Evolutionary conservation across 2,329 filamentous ascomycete species (phyloP).

Genomic region (Hymenoscyphus infarciens): DNA sequence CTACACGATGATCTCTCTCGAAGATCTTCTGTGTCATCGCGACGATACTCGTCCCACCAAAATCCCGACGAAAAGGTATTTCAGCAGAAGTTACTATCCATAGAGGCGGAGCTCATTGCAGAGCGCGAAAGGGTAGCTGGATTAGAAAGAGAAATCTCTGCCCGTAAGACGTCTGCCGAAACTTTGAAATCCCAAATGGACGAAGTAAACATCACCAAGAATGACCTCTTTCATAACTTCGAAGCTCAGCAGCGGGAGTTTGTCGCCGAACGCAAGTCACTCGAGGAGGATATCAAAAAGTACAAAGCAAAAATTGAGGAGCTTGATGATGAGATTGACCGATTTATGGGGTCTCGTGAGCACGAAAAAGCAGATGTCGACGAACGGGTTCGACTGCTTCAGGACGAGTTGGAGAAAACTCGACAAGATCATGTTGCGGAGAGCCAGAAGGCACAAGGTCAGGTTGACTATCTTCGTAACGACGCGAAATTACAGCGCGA

Average conservation of each 20-base stretch:
- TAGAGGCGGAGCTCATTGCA: slow-evolving; percentile 74
- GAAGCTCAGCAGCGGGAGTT: slow-evolving; percentile 90
- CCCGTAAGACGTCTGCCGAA: slow-evolving; percentile 53
- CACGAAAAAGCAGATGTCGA: slow-evolving; percentile 72
- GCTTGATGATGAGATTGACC: slow-evolving; percentile 86
- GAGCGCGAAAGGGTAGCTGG: slow-evolving; percentile 66
- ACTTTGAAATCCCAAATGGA: slow-evolving; percentile 68
- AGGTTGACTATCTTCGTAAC: slow-evolving; percentile 60
- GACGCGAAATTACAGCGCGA: slow-evolving; percentile 58
- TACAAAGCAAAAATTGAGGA: slow-evolving; percentile 80
- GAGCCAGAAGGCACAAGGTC: slow-evolving; percentile 54
- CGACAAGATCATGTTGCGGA: slow-evolving; percentile 56
- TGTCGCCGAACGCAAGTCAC: slow-evolving; percentile 73
- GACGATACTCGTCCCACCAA: slow-evolving; percentile 59
- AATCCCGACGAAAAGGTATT: slow-evolving; percentile 57
- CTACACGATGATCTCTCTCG: slow-evolving; percentile 46
- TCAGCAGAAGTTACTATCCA: slow-evolving; percentile 56
- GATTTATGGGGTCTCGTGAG: slow-evolving; percentile 76
- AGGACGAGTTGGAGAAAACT: slow-evolving; percentile 66
- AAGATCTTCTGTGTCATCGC: slow-evolving; percentile 57
- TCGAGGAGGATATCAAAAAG: slow-evolving; percentile 75
- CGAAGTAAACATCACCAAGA: slow-evolving; percentile 87
- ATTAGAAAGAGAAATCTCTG: slow-evolving; percentile 67
- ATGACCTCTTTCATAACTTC: slow-evolving; percentile 90
- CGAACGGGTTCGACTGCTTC: slow-evolving; percentile 62